Evolutionary conservation across 2,329 filamentous ascomycete genomes (phyloP), one percentile per base, ranked within the genome.

Genomic region (Colletotrichum paranaense): DNA sequence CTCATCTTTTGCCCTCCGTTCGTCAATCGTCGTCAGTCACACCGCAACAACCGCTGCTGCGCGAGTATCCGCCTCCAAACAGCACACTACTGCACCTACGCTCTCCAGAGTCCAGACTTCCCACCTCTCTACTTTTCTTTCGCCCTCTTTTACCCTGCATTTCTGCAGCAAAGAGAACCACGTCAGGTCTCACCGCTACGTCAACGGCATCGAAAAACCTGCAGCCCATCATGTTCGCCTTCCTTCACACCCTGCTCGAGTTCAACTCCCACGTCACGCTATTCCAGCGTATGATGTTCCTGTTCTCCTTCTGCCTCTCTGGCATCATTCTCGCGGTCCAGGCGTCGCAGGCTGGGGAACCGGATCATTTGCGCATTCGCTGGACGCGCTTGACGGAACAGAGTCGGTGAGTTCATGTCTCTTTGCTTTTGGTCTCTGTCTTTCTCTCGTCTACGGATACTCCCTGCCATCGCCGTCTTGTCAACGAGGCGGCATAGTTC

Each of bases 291-390:
- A 72, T 78, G 67, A 56, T 74, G 59, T 53, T 75, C 28, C 65
- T 78, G 46, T 72, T 74, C 62, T 59, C 65, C 42, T 78, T 77
- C 42, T 62, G 76, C 46, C n/a, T 72, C 6, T 60, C 75, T 28
- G 76, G 76, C 22, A 67, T 78, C 46, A 55, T 78, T 24, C 60
- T 78, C 53, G 74, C 73, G n/a, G 68, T 76, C 19, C 76, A 78
- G 64, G 49, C 71, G 8, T 77, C 76, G 5, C 76, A 77, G 63
- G 60, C 67, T 30, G 67, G 74, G 22, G 74, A 75, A 19, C 65
- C 64, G 24, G 63, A 74, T 11, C 57, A 62, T 14, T 30, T 46
- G 9, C 76, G 76, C 55, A 62, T 75, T 22, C 59, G 63, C 35
- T 77, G 76, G 76, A 69, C 75, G 52, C 72, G 68, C 24, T 62